Evolutionary conservation across 1,284 basidiomycete genomes (phyloP).

Genomic region (Rhodotorula sp.): DNA sequence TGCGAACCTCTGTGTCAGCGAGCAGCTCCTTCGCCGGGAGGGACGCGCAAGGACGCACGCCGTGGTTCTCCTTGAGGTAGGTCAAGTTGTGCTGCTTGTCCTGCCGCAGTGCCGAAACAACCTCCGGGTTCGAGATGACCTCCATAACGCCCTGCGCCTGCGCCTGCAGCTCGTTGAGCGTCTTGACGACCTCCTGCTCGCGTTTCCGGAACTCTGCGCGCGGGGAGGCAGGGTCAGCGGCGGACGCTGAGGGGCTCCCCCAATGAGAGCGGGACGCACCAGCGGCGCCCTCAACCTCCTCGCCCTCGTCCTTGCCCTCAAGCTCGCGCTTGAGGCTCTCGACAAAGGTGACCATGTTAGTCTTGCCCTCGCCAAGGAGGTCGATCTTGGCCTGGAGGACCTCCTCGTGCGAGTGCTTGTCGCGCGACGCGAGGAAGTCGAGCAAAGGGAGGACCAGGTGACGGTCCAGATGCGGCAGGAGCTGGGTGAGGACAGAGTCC

Average conservation of each 20-base stretch:
- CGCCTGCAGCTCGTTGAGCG: conserved; percentile 70
- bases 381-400: conserved; percentile 90
- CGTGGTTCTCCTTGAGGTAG: conserved; percentile 90
- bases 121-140: conserved; percentile 95
- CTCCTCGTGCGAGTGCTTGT: conserved; percentile 71
- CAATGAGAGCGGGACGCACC: conserved; percentile 2
- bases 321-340: conserved; percentile 45
- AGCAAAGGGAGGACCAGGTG: conserved; percentile 92
- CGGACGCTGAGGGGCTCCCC: too few relatives aligned
- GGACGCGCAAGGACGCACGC: conserved; percentile 59
- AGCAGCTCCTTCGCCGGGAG: too few relatives aligned
- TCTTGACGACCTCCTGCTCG: conserved; percentile 76
- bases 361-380: conserved; percentile 70
- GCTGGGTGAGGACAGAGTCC: background rate
- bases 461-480: conserved; percentile 68
- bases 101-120: conserved; percentile 82
- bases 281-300: conserved; percentile 61
- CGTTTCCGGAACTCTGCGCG: conserved; percentile 76
- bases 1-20: background rate
- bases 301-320: conserved; percentile 40
- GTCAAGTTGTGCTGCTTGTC: conserved; percentile 96
- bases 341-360: conserved; percentile 90
- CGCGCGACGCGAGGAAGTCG: conserved; percentile 74
- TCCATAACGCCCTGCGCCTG: conserved; percentile 90
- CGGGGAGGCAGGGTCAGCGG: background rate